These are phyloP conservation scores for Zoysia pacifica DNA, from an alignment of 176 grass and related monocot species.

Conservation along the genomic window DNA sequence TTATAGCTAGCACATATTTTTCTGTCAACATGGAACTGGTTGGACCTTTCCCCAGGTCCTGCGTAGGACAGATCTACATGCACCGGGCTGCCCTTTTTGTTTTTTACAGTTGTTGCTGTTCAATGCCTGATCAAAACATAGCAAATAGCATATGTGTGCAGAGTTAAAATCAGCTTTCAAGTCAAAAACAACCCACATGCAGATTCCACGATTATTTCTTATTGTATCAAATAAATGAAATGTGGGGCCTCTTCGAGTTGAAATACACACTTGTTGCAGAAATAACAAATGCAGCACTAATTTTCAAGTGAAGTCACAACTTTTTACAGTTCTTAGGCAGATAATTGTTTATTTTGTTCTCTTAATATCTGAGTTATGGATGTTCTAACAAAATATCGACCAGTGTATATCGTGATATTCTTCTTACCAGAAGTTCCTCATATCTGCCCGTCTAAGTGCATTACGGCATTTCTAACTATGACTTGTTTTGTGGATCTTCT, in stretches of 20 bases:
- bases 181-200: conserved; percentile 15
- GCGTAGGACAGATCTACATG: too few relatives aligned
- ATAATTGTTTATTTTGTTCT: conserved; percentile 21
- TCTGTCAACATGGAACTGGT: too few relatives aligned
- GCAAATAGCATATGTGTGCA: conserved; percentile 11
- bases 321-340: neutral
- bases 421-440: conserved; percentile 2
- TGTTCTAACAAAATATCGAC: neutral
- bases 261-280: conserved; percentile 10
- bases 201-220: conserved; percentile 28
- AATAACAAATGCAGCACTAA: conserved; percentile 14
- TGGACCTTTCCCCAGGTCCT: too few relatives aligned
- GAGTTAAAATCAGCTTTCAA: conserved; percentile 25
- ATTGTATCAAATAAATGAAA: conserved; percentile 25
- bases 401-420: neutral
- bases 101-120: neutral
- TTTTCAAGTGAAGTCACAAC: conserved; percentile 30
- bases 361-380: conserved; percentile 3
- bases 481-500: conserved; percentile 29
- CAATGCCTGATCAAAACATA: conserved; percentile 23
- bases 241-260: conserved; percentile 20
- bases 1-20: too few relatives aligned
- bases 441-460: conserved; percentile 1
- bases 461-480: conserved; percentile 27
- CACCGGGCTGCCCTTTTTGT: too few relatives aligned